Percentiles rank a stretch among this genome's conserved stretches.
Evolutionary conservation across 352 stramenopile species (phyloP).

Genomic region (Phytophthora tubulina): DNA sequence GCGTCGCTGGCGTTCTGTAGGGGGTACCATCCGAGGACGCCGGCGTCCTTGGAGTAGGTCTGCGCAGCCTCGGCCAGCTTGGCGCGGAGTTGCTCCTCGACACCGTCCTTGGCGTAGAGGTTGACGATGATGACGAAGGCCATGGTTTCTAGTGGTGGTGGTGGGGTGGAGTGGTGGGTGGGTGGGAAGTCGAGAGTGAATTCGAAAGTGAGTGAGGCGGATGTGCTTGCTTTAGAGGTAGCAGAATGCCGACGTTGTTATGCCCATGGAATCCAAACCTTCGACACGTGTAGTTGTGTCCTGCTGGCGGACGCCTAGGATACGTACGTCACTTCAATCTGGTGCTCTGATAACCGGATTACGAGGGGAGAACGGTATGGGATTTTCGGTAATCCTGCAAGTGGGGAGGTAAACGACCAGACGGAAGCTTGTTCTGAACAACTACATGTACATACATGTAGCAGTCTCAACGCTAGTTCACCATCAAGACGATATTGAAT

Average conservation of each 20-base stretch:
- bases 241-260: not conserved
- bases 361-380: not conserved
- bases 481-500: no score
- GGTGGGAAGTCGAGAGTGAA: conserved; percentile 20
- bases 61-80: conserved; percentile 28
- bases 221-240: not conserved
- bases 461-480: not conserved
- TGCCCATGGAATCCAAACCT: not conserved
- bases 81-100: conserved; percentile 27
- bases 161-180: conserved; percentile 4
- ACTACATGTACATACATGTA: not conserved
- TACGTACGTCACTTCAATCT: conserved; percentile 24
- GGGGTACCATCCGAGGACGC: conserved; percentile 20
- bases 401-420: no score
- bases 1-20: conserved; percentile 28
- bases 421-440: not conserved
- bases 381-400: conserved; percentile 7
- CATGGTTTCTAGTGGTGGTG: conserved; percentile 20
- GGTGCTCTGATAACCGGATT: conserved; percentile 7
- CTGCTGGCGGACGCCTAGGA: conserved; percentile 1
- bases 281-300: not conserved
- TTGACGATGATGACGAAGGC: conserved; percentile 33
- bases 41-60: conserved; percentile 29
- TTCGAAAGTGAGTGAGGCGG: conserved; percentile 26
- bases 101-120: conserved; percentile 33